A percentile compares a stretch with the other conserved stretches of the same genome.
These are phyloP conservation scores for Saksenaea vasiformis DNA, from an alignment of 371 early-diverging fungal species.

Conservation along the genomic window DNA sequence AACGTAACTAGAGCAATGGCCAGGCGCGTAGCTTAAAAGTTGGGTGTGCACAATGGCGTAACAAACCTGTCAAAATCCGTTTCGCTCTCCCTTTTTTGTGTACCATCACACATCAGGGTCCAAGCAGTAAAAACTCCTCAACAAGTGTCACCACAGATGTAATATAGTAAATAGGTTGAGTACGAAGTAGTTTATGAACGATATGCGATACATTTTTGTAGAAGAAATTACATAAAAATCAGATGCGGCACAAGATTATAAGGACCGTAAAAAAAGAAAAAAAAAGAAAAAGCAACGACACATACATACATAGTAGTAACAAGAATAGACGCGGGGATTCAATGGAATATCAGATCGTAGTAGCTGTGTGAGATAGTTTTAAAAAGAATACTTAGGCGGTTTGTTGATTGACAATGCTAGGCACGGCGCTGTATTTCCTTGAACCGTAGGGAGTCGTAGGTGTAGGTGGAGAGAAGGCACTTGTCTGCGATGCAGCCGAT, in stretches of 20 bases:
- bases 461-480: constrained; percentile 24
- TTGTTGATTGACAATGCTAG: constrained; percentile 10
- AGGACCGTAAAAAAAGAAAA: not conserved
- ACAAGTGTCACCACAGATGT: not conserved
- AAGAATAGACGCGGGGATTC: not conserved
- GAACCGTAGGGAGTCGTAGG: constrained; percentile 22
- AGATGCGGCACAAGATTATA: constrained; percentile 7
- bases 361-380: not conserved
- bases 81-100: not conserved
- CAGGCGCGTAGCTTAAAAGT: constrained; percentile 5
- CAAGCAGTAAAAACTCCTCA: not conserved
- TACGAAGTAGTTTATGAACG: constrained; percentile 3
- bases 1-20: constrained; percentile 2
- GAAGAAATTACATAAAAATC: constrained; percentile 2
- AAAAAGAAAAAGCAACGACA: constrained; percentile 1
- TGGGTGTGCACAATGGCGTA: not conserved
- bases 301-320: constrained; percentile 1
- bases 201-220: constrained; percentile 4
- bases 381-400: not conserved
- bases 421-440: constrained; percentile 12
- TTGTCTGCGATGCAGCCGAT: constrained; percentile 18
- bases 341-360: not conserved
- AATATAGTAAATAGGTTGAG: not conserved
- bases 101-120: constrained; percentile 2
- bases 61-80: not conserved